Evolutionary conservation across 2,329 filamentous ascomycete genomes (phyloP).

Genomic region (Arthrinium phaeospermum): DNA sequence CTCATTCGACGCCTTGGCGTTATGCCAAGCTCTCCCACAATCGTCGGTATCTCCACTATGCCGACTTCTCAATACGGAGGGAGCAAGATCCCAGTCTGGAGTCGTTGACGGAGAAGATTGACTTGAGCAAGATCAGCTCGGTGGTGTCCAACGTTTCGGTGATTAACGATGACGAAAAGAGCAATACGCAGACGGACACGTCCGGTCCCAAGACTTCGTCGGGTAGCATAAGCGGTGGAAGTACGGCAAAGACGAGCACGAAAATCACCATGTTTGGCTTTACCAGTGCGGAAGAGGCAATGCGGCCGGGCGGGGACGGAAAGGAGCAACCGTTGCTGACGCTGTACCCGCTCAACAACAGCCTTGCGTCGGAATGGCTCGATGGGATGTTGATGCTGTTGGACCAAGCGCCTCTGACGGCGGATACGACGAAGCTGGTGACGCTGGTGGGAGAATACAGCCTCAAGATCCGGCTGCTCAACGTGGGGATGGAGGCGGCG

Average conservation of each 20-base stretch:
- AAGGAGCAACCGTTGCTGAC: conserved; percentile 79
- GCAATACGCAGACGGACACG: conserved; percentile 50
- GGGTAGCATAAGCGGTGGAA: not conserved
- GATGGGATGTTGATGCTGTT: conserved; percentile 94
- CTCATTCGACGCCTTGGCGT: conserved; percentile 69
- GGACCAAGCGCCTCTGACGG: conserved; percentile 94
- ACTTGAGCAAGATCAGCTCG: conserved; percentile 85
- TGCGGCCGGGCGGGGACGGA: conserved; percentile 40
- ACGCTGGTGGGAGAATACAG: conserved; percentile 88
- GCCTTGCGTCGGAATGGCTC: conserved; percentile 92
- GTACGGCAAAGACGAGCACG: conserved; percentile 61
- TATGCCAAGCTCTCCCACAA: conserved; percentile 92
- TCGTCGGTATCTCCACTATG: conserved; percentile 86
- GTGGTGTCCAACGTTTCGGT: conserved; percentile 92
- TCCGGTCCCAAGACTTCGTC: conserved; percentile 31
- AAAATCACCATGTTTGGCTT: conserved; percentile 93
- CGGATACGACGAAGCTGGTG: conserved; percentile 90
- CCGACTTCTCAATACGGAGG: conserved; percentile 75
- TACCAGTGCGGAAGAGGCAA: conserved; percentile 47
- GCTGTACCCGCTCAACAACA: conserved; percentile 81
- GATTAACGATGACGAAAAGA: conserved; percentile 46
- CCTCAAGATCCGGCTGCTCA: conserved; percentile 88
- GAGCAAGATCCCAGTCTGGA: conserved; percentile 74
- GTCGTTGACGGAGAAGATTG: conserved; percentile 78
- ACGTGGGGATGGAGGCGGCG: conserved; percentile 82